Conservation (phyloP, 176 grass and related monocot genomes). For the Dactylis glomerata region DNA sequence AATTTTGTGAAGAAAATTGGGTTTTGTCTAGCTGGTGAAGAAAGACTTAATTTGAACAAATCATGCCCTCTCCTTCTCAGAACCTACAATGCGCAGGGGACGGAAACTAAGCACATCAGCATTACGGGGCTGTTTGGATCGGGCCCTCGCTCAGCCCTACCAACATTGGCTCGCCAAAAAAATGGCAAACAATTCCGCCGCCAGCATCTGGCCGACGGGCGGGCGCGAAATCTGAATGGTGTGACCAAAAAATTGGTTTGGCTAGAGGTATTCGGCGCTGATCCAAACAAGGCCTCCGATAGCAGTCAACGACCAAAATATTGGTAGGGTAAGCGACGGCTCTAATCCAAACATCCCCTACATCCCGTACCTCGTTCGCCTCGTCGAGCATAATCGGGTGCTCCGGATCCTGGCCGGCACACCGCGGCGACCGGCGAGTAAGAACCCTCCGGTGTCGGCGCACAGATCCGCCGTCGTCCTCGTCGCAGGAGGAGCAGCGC, state of each 20-base stretch:
- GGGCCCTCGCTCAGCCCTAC: too few species aligned
- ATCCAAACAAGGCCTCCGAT: too few species aligned
- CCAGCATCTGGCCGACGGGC: too few species aligned
- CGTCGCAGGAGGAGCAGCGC: neutral
- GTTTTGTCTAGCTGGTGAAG: neutral
- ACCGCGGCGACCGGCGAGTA: neutral
- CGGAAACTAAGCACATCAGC: neutral
- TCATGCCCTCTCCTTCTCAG: neutral
- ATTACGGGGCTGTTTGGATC: too few species aligned
- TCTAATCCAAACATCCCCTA: too few species aligned
- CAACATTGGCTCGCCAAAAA: too few species aligned
- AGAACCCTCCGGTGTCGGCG: neutral
- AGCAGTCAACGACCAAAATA: too few species aligned
- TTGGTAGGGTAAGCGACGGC: too few species aligned
- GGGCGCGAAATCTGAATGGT: too few species aligned
- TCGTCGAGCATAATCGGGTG: constrained; percentile 11
- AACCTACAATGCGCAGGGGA: neutral
- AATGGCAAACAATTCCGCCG: too few species aligned
- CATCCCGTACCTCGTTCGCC: neutral
- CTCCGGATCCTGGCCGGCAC: neutral
- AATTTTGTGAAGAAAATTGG: neutral
- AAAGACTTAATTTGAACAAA: neutral
- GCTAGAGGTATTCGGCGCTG: too few species aligned
- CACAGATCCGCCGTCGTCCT: neutral
- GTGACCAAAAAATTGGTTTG: too few species aligned